These are phyloP conservation scores for Lobosporangium transversale DNA, from an alignment of 192 early-diverging fungal species.

Conservation along the genomic window DNA sequence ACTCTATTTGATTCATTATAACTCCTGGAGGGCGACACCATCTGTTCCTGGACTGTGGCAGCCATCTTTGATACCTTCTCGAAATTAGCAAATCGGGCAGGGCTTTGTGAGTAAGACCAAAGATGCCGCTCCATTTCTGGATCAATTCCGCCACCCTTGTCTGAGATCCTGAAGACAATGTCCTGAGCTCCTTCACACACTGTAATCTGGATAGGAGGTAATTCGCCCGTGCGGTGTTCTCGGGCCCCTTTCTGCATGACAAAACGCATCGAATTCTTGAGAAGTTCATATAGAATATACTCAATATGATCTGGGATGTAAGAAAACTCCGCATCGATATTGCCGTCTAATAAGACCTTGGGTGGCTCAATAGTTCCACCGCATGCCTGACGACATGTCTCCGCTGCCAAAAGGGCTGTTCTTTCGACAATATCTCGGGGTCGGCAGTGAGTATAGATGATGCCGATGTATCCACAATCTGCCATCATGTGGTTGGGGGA, in stretches of 20 bases:
- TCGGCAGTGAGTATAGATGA: constrained; percentile 74
- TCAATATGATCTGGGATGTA: constrained; percentile 97
- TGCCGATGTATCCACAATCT: constrained; percentile 68
- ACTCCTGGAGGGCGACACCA: constrained; percentile 27
- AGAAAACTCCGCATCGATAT: constrained; percentile 78
- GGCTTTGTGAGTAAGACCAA: constrained; percentile 83
- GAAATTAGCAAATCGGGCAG: constrained; percentile 72
- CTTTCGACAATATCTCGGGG: constrained; percentile 62
- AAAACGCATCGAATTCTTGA: constrained; percentile 85
- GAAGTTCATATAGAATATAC: constrained; percentile 92
- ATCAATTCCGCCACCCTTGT: constrained; percentile 91
- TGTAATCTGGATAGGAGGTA: constrained; percentile 88
- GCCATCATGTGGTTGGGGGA: constrained; percentile 55
- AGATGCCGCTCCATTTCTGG: constrained; percentile 70
- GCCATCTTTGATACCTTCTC: constrained; percentile 80
- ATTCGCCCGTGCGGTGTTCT: constrained; percentile 39
- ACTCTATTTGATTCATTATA: neutral
- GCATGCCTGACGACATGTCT: constrained; percentile 20
- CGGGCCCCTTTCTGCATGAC: constrained; percentile 67
- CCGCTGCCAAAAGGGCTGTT: constrained; percentile 44
- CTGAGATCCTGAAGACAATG: constrained; percentile 91
- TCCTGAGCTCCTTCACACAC: constrained; percentile 77
- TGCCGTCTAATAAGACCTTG: constrained; percentile 79
- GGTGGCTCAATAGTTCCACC: constrained; percentile 68
- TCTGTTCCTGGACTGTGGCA: constrained; percentile 75